Evolutionary conservation across 768 basidiomycete genomes (phyloP).

Genomic region (Auriculariales sp.): DNA sequence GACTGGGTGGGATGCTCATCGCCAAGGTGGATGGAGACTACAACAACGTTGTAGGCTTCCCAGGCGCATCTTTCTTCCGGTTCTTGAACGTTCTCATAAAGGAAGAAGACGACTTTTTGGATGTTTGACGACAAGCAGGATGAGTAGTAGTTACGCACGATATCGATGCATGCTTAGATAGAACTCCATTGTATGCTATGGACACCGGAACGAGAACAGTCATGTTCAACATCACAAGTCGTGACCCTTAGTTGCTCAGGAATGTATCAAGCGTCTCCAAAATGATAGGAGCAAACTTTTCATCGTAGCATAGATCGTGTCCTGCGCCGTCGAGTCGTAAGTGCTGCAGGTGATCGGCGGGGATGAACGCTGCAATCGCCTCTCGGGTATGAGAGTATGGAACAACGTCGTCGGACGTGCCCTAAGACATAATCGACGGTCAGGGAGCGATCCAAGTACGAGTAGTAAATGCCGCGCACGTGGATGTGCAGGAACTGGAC

Average conservation of each 20-base stretch:
- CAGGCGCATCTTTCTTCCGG: slow-evolving; percentile 71
- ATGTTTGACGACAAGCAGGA: slow-evolving; percentile 10
- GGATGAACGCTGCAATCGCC: slow-evolving; percentile 8
- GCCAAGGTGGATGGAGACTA: slow-evolving; percentile 83
- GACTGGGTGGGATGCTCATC: slow-evolving; percentile 66
- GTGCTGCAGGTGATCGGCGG: slow-evolving; percentile 8
- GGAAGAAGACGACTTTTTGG: slow-evolving; percentile 62
- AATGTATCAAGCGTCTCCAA: too few relatives aligned
- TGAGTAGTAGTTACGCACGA: too few relatives aligned
- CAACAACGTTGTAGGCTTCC: slow-evolving; percentile 86
- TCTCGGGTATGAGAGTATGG: slow-evolving; percentile 1
- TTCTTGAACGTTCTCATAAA: slow-evolving; percentile 55
- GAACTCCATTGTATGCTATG: too few relatives aligned
- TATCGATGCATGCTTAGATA: too few relatives aligned
- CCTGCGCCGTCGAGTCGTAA: slow-evolving; percentile 10
- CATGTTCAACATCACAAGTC: too few relatives aligned
- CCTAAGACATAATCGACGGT: slow-evolving; percentile 5
- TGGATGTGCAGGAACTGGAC: slow-evolving; percentile 9
- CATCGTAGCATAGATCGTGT: slow-evolving; percentile 8
- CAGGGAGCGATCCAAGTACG: neutral
- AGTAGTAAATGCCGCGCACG: neutral
- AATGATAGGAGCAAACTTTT: too few relatives aligned
- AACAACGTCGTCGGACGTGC: slow-evolving; percentile 10
- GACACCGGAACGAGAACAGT: too few relatives aligned
- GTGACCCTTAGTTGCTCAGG: too few relatives aligned